These are phyloP conservation scores for Nyctanthes arbortristis DNA, from an alignment of 257 asterid genomes.

Conservation along the genomic window DNA sequence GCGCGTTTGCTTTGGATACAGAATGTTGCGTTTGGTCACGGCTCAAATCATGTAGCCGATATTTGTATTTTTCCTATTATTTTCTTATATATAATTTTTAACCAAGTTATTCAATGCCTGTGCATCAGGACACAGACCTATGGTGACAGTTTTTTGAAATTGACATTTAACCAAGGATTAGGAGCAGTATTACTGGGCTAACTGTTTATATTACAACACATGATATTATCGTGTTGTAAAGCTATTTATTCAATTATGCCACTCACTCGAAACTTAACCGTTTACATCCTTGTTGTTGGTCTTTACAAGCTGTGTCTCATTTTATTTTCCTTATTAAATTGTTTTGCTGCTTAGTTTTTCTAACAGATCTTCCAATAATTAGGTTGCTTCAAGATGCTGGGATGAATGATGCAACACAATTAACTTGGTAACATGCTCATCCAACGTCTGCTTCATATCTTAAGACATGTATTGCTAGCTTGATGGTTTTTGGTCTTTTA, in stretches of 20 bases:
- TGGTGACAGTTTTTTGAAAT: too few relatives aligned
- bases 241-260: background rate
- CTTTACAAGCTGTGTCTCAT: constrained; percentile 3
- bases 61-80: too few relatives aligned
- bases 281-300: background rate
- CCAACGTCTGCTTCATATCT: background rate
- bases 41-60: too few relatives aligned
- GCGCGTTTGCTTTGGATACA: too few relatives aligned
- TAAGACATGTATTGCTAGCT: background rate
- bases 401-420: constrained; percentile 78
- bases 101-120: too few relatives aligned
- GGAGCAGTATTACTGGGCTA: too few relatives aligned
- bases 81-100: too few relatives aligned
- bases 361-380: constrained; percentile 17
- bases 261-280: background rate
- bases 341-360: background rate
- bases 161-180: too few relatives aligned
- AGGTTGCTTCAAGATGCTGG: constrained; percentile 96
- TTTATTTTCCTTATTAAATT: background rate
- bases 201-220: too few relatives aligned
- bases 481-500: background rate
- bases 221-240: too few relatives aligned
- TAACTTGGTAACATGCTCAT: constrained; percentile 63
- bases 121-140: too few relatives aligned
- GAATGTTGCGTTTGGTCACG: too few relatives aligned